phyloP scores from a whole-genome alignment of 768 basidiomycete species.

The Serpula lacrymans region DNA sequence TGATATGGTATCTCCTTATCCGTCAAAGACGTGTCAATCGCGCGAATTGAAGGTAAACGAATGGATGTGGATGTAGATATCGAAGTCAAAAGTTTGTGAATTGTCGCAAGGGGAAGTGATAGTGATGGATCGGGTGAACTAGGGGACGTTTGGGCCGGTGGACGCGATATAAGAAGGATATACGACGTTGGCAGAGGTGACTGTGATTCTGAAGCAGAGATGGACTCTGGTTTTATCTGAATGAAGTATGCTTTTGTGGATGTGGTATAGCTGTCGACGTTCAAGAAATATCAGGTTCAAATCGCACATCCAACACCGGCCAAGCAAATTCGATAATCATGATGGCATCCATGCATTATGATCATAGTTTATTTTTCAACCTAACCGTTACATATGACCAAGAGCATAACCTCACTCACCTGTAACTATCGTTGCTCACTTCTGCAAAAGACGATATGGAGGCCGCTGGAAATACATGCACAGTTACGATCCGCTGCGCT shows the following conservation, averaged over 20 bases:
- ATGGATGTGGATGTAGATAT: slow-evolving; percentile 45
- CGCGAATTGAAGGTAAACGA: slow-evolving; percentile 44
- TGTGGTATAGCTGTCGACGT: slow-evolving; percentile 20
- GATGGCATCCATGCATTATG: no score
- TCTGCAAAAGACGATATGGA: slow-evolving; percentile 16
- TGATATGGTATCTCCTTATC: slow-evolving; percentile 40
- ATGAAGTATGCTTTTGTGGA: slow-evolving; percentile 23
- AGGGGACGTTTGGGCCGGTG: slow-evolving; percentile 5
- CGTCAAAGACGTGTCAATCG: slow-evolving; percentile 40
- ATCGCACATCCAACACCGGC: no score
- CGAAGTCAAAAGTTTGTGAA: slow-evolving; percentile 36
- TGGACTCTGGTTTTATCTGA: slow-evolving; percentile 22
- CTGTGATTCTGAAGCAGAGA: slow-evolving; percentile 12
- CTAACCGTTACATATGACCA: slow-evolving; percentile 1
- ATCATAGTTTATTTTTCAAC: no score
- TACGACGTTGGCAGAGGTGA: slow-evolving; percentile 20
- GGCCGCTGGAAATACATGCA: slow-evolving; percentile 12
- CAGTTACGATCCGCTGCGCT: slow-evolving; percentile 26
- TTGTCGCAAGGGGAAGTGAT: slow-evolving; percentile 29
- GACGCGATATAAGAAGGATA: slow-evolving; percentile 21
- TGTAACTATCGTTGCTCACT: slow-evolving; percentile 24
- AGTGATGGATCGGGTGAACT: background rate
- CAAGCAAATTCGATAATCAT: no score
- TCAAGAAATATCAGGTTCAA: no score
- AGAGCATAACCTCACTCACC: slow-evolving; percentile 15